A percentile compares a stretch with the other conserved stretches of the same genome.
These are phyloP conservation scores for Didymella segeticola DNA, from an alignment of 2,329 filamentous ascomycete species.

Conservation along the genomic window DNA sequence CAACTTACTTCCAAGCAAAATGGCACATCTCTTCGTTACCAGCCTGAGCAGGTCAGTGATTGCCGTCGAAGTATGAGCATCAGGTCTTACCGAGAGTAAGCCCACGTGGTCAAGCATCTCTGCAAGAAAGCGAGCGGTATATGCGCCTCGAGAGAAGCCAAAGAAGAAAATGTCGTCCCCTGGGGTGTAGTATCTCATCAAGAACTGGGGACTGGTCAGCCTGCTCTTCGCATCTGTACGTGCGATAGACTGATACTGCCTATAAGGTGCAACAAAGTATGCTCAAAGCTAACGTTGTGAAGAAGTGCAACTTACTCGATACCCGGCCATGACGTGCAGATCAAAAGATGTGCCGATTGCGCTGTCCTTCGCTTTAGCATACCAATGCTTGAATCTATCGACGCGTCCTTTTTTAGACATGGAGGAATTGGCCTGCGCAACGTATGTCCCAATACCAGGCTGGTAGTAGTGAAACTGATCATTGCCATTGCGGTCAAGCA, in stretches of 20 bases:
- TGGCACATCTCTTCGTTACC: conserved; percentile 86
- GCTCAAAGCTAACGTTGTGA: neutral
- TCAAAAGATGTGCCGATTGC: conserved; percentile 77
- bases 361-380: conserved; percentile 76
- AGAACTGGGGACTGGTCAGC: conserved; percentile 41
- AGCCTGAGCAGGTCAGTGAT: conserved; percentile 49
- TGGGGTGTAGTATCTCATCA: conserved; percentile 58
- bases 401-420: conserved; percentile 64
- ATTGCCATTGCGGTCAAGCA: conserved; percentile 68
- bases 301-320: conserved; percentile 68
- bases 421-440: conserved; percentile 57
- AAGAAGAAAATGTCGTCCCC: conserved; percentile 58
- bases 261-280: neutral
- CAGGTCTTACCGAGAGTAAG: conserved; percentile 62
- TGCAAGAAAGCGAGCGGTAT: conserved; percentile 63
- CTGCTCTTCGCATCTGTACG: neutral
- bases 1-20: conserved; percentile 74
- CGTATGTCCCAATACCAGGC: conserved; percentile 74
- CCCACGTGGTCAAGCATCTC: conserved; percentile 88
- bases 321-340: conserved; percentile 82
- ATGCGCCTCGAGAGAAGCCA: conserved; percentile 59
- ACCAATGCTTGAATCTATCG: conserved; percentile 69
- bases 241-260: neutral
- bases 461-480: conserved; percentile 59
- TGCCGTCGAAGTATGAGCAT: neutral